Percentiles rank a stretch among this genome's conserved stretches.
phyloP scores from a whole-genome alignment of 129 eudicot species.

The Arctium minus region DNA sequence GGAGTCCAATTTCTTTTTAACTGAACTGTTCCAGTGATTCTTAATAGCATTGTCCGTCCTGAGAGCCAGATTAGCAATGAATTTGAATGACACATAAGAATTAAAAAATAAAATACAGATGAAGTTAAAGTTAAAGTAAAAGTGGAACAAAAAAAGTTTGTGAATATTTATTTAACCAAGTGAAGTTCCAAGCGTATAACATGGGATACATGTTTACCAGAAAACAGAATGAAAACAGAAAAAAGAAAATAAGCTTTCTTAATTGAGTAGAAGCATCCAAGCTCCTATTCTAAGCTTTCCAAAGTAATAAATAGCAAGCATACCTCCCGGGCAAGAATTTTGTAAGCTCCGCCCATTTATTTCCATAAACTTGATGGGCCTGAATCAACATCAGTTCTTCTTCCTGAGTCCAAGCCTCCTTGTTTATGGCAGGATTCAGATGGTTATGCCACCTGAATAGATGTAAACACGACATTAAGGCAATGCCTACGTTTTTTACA shows the following conservation, averaged over 20 bases:
- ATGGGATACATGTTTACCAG: no score
- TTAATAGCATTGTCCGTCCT: conserved; percentile 88
- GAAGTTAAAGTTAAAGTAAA: neutral
- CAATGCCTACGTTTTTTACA: neutral
- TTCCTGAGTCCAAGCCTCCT: conserved; percentile 88
- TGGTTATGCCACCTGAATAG: conserved; percentile 88
- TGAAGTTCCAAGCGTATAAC: no score
- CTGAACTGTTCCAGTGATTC: conserved; percentile 91
- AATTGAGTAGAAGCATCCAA: neutral
- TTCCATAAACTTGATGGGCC: conserved; percentile 71
- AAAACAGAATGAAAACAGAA: no score
- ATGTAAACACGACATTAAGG: neutral
- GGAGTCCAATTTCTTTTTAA: conserved; percentile 72
- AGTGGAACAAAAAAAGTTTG: neutral
- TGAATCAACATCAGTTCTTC: conserved; percentile 65
- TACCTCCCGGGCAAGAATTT: conserved; percentile 89
- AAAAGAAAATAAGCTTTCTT: neutral
- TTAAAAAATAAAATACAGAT: neutral
- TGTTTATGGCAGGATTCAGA: conserved; percentile 79
- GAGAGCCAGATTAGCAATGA: conserved; percentile 19
- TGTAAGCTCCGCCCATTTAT: conserved; percentile 91
- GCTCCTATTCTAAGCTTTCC: neutral
- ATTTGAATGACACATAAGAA: neutral
- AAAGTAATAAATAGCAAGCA: neutral
- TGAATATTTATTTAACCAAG: no score